These are phyloP conservation scores for Solanum lignicaule DNA, from an alignment of 257 asterid genomes.

Conservation along the genomic window DNA sequence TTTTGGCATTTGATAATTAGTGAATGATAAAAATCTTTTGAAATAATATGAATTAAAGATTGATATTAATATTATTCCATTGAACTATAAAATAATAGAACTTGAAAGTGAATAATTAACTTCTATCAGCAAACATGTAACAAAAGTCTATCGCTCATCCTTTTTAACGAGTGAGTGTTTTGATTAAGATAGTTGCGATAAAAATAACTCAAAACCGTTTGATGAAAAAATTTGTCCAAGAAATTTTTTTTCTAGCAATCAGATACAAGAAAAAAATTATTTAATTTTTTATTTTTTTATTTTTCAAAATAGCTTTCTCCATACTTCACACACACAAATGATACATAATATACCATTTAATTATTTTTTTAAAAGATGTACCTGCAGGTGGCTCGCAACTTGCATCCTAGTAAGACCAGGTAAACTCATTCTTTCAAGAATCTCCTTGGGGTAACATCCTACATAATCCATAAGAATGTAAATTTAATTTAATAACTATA, in stretches of 20 bases:
- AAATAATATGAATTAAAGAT: neutral
- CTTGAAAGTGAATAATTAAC: neutral
- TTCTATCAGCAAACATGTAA: neutral
- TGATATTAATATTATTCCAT: neutral
- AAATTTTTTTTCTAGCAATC: neutral
- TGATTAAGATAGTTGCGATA: neutral
- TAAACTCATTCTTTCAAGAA: slow-evolving; percentile 13
- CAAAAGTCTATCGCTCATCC: neutral
- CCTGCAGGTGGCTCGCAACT: slow-evolving; percentile 30
- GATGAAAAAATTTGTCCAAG: neutral
- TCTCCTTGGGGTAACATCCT: slow-evolving; percentile 24
- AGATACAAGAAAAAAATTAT: neutral
- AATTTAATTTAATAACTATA: neutral
- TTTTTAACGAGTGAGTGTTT: neutral
- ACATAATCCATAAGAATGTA: neutral
- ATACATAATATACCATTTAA: neutral
- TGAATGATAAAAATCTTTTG: neutral
- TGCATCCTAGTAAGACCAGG: slow-evolving; percentile 27
- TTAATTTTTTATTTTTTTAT: neutral
- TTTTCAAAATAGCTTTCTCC: neutral
- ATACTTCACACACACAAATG: neutral
- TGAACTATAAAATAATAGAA: neutral
- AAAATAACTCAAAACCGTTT: neutral
- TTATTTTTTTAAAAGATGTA: neutral
- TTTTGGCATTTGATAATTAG: neutral